phyloP scores from a whole-genome alignment of 805 yeast genomes.

The Saccharomycopsis lassenensis region DNA sequence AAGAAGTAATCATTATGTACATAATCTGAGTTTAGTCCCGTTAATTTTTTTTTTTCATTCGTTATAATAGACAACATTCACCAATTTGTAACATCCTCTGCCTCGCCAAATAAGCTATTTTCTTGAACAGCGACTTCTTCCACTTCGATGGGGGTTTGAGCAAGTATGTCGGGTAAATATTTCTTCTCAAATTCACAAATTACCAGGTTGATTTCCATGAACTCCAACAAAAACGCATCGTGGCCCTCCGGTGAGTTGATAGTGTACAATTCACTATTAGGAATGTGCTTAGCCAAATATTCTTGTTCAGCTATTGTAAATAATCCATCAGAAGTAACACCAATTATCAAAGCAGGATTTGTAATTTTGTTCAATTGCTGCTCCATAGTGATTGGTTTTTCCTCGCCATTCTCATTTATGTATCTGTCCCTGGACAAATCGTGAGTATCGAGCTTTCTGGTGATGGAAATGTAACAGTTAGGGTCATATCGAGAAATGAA shows the following conservation, averaged over 20 bases:
- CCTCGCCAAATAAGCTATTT: slow-evolving; percentile 82
- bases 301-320: slow-evolving; percentile 91
- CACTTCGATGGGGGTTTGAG: slow-evolving; percentile 29
- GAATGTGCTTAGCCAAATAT: slow-evolving; percentile 63
- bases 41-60: too few species aligned
- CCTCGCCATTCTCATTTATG: slow-evolving; percentile 20
- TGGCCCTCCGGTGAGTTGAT: slow-evolving; percentile 94
- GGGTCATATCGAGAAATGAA: slow-evolving; percentile 89
- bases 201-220: slow-evolving; percentile 64
- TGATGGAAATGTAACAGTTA: slow-evolving; percentile 88
- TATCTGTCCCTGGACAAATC: slow-evolving; percentile 75
- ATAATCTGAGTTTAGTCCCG: too few species aligned
- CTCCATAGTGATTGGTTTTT: slow-evolving; percentile 23
- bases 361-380: slow-evolving; percentile 47
- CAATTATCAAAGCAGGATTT: slow-evolving; percentile 78
- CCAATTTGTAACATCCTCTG: slow-evolving; percentile 92
- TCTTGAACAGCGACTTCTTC: slow-evolving; percentile 34
- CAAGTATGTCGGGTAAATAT: slow-evolving; percentile 50
- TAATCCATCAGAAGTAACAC: slow-evolving; percentile 84
- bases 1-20: too few species aligned
- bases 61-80: slow-evolving; percentile 25
- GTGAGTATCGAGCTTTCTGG: slow-evolving; percentile 90
- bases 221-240: slow-evolving; percentile 90
- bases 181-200: slow-evolving; percentile 54
- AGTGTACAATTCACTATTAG: slow-evolving; percentile 54